Conservation (phyloP, 352 stramenopile genomes). For the Peronospora tabacina region DNA sequence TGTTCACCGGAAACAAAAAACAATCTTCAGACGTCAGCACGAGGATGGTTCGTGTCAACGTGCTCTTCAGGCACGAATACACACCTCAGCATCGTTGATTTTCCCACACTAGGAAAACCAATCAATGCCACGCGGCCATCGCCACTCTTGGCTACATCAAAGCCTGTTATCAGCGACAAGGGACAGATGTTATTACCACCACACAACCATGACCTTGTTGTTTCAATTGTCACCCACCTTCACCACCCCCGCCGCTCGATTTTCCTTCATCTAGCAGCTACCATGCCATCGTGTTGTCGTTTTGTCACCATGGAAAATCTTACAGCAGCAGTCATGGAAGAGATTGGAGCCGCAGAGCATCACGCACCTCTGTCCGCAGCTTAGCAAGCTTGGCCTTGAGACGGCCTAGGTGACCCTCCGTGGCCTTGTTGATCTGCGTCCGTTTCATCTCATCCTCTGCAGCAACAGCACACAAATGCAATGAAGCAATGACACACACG, state of each 20-base stretch:
- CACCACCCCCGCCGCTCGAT: constrained; percentile 56
- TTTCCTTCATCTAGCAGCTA: constrained; percentile 83
- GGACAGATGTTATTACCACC: background rate
- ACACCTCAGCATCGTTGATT: constrained; percentile 81
- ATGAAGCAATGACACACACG: background rate
- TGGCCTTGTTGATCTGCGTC: constrained; percentile 99
- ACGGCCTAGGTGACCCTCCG: constrained; percentile 83
- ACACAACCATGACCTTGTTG: background rate
- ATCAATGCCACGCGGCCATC: constrained; percentile 97
- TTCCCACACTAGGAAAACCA: constrained; percentile 88
- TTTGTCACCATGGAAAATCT: background rate
- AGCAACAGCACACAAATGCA: background rate
- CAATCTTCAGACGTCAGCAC: background rate
- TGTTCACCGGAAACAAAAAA: constrained; percentile 22
- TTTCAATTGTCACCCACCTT: constrained; percentile 36
- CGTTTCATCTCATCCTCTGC: constrained; percentile 93
- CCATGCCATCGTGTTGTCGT: background rate
- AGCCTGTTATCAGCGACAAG: constrained; percentile 47
- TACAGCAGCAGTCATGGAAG: constrained; percentile 1
- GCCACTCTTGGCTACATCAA: constrained; percentile 91
- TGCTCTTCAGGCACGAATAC: background rate
- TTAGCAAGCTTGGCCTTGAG: constrained; percentile 99
- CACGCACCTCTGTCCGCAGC: constrained; percentile 89
- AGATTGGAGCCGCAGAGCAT: background rate
- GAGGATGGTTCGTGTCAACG: too few species aligned